phyloP scores from a whole-genome alignment of 2,329 filamentous ascomycete species.

The Exophiala phaeomuriformis region DNA sequence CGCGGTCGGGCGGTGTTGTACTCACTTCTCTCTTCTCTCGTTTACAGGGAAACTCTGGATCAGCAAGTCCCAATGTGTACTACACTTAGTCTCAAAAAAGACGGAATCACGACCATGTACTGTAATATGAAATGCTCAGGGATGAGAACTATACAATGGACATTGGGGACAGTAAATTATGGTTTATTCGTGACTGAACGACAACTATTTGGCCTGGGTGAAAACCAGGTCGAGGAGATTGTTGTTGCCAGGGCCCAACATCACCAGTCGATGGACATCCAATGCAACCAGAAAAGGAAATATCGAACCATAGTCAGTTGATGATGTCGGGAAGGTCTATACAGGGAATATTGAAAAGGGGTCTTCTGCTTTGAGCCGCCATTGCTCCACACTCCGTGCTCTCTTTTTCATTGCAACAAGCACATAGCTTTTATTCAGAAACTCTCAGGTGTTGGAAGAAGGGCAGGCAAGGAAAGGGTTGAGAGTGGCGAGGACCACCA shows the following conservation, averaged over 20 bases:
- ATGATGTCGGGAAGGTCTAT: too few species aligned
- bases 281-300: background rate
- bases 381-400: conserved; percentile 2
- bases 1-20: too few species aligned
- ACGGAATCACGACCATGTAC: too few species aligned
- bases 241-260: background rate
- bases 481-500: background rate
- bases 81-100: too few species aligned
- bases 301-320: background rate
- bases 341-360: background rate
- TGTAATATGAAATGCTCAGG: too few species aligned
- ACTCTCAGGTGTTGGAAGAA: background rate
- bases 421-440: background rate
- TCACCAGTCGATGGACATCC: background rate
- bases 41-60: too few species aligned
- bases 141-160: too few species aligned
- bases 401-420: background rate
- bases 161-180: background rate
- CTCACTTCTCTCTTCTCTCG: too few species aligned
- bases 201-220: background rate
- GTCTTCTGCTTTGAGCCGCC: background rate
- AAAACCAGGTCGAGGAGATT: background rate
- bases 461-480: background rate
- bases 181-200: background rate
- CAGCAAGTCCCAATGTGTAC: too few species aligned